phyloP scores from a whole-genome alignment of 2,329 filamentous ascomycete genomes.

The Aspergillus novoparasiticus region DNA sequence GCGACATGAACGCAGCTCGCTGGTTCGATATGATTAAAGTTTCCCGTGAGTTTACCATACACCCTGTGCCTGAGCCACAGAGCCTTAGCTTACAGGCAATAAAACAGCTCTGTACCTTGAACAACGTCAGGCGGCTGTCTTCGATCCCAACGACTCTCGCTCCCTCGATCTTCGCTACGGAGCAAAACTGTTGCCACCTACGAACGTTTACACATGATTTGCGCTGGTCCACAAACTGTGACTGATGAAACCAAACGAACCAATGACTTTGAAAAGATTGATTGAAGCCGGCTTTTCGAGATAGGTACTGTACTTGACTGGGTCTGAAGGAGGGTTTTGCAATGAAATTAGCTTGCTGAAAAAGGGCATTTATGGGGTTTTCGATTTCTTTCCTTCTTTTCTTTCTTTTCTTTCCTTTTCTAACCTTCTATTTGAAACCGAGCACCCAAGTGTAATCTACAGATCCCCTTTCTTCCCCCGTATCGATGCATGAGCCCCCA shows the following conservation, averaged over 20 bases:
- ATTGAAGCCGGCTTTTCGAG: neutral
- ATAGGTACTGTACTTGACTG: neutral
- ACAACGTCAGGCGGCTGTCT: constrained; percentile 40
- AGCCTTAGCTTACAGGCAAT: neutral
- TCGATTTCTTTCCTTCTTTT: neutral
- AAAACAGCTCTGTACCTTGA: constrained; percentile 39
- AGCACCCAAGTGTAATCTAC: neutral
- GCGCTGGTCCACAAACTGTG: constrained; percentile 7
- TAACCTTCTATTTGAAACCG: neutral
- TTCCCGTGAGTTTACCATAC: constrained; percentile 35
- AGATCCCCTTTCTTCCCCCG: neutral
- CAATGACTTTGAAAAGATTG: constrained; percentile 12
- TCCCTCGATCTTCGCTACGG: constrained; percentile 46
- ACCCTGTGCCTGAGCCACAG: too few species aligned
- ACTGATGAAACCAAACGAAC: constrained; percentile 7
- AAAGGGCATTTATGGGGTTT: neutral
- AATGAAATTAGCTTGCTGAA: neutral
- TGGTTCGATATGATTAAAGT: constrained; percentile 48
- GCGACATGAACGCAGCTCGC: constrained; percentile 39
- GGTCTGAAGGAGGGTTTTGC: neutral
- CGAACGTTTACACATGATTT: constrained; percentile 26
- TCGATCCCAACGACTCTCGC: constrained; percentile 43
- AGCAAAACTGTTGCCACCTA: constrained; percentile 36
- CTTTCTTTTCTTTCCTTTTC: neutral
- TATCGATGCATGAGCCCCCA: neutral